Conservation (phyloP, 192 early-diverging fungal genomes). For the Umbelopsis sp. region DNA sequence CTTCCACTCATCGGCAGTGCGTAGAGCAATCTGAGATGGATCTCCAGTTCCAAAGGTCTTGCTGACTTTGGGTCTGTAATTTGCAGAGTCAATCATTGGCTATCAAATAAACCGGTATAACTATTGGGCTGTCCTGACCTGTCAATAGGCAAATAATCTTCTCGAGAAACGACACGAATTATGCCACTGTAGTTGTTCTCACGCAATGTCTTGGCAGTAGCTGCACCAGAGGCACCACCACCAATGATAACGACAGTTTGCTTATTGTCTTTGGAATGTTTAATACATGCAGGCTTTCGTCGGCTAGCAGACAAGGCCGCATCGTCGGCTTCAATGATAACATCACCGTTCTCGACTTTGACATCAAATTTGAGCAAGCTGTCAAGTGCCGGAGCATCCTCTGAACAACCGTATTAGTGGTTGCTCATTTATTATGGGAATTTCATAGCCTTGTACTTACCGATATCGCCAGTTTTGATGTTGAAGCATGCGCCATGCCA, state of each 20-base stretch:
- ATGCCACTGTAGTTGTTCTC: slow-evolving; percentile 47
- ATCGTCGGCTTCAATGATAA: slow-evolving; percentile 44
- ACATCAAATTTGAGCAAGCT: slow-evolving; percentile 41
- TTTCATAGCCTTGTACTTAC: slow-evolving; percentile 9
- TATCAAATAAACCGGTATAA: not conserved
- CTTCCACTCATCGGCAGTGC: slow-evolving; percentile 45
- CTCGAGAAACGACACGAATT: slow-evolving; percentile 48
- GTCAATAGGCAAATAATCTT: slow-evolving; percentile 60
- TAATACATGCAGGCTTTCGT: slow-evolving; percentile 24
- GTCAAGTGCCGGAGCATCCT: slow-evolving; percentile 48
- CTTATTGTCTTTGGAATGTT: slow-evolving; percentile 19
- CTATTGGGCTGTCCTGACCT: slow-evolving; percentile 25
- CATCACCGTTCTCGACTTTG: slow-evolving; percentile 34
- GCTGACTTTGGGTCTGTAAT: slow-evolving; percentile 53
- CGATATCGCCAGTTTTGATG: slow-evolving; percentile 42
- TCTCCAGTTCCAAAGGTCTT: slow-evolving; percentile 47
- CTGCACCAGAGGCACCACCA: slow-evolving; percentile 54
- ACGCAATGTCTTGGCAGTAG: slow-evolving; percentile 49
- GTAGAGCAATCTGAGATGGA: slow-evolving; percentile 43
- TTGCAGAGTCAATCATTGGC: not conserved
- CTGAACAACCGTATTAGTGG: slow-evolving; percentile 5
- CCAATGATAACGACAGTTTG: slow-evolving; percentile 52
- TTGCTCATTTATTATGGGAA: not conserved
- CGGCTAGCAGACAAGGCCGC: slow-evolving; percentile 24
- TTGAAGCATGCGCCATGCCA: slow-evolving; percentile 50